These are phyloP conservation scores for Nepenthes mirabilis DNA, from an alignment of 148 eudicot species.

Conservation along the genomic window DNA sequence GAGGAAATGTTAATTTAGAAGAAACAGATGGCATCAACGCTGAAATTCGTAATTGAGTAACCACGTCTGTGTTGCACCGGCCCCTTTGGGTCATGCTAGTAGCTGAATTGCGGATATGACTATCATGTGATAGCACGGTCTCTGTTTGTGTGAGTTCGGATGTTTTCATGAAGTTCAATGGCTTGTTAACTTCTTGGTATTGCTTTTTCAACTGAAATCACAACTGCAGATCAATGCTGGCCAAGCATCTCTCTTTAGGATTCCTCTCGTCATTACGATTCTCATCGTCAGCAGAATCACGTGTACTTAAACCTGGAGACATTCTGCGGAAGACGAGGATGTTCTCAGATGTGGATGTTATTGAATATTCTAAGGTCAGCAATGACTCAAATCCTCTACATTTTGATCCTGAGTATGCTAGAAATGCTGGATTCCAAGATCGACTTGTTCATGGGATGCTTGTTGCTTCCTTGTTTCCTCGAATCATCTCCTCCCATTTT, in stretches of 20 bases:
- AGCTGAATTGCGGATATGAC: no score
- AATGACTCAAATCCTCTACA: constrained; percentile 64
- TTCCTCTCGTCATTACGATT: constrained; percentile 9
- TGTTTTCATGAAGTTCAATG: no score
- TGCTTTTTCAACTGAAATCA: no score
- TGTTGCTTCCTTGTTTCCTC: constrained; percentile 74
- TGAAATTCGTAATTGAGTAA: no score
- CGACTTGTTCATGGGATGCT: constrained; percentile 75
- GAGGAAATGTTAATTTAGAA: no score
- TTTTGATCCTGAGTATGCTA: constrained; percentile 47
- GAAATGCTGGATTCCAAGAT: constrained; percentile 45
- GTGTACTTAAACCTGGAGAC: constrained; percentile 36
- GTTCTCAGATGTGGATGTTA: constrained; percentile 38
- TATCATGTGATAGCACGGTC: no score
- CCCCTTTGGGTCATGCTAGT: no score
- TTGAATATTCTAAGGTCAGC: constrained; percentile 54
- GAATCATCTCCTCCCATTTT: constrained; percentile 64
- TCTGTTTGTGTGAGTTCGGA: no score
- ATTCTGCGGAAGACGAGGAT: constrained; percentile 33
- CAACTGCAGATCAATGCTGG: constrained; percentile 6
- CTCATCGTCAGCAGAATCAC: constrained; percentile 26
- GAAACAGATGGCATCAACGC: no score
- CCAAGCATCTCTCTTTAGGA: constrained; percentile 16
- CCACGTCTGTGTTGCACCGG: no score
- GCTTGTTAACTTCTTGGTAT: no score